These are phyloP conservation scores for Murraya koenigii DNA, from an alignment of 345 rosid genomes.

Conservation along the genomic window DNA sequence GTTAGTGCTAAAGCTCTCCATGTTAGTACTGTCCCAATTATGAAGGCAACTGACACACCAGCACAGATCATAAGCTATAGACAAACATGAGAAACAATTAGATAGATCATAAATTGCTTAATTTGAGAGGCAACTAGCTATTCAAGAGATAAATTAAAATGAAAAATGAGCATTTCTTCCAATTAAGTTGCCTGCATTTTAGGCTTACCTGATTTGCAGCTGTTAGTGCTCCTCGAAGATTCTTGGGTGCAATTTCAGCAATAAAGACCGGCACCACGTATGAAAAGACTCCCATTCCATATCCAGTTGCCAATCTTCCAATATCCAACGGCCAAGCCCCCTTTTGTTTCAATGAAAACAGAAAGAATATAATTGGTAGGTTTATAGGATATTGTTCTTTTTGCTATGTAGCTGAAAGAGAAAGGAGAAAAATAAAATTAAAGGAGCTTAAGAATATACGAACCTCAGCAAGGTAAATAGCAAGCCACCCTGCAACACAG, in stretches of 20 bases:
- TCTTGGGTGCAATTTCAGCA: constrained; percentile 87
- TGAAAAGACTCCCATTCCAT: constrained; percentile 92
- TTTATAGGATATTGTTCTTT: not conserved
- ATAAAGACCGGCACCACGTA: constrained; percentile 90
- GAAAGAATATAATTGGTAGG: not conserved
- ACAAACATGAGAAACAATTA: constrained; percentile 6
- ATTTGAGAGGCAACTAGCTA: too few species aligned
- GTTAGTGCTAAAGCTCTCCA: constrained; percentile 85
- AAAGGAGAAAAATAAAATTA: not conserved
- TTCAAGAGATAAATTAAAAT: not conserved
- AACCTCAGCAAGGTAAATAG: constrained; percentile 87
- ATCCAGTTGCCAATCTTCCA: constrained; percentile 81
- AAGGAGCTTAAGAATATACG: not conserved
- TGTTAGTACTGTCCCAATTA: constrained; percentile 71
- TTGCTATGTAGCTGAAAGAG: constrained; percentile 3
- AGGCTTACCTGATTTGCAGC: constrained; percentile 73
- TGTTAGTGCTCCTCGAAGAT: constrained; percentile 79
- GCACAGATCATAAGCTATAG: constrained; percentile 68
- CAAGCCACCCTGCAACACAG: constrained; percentile 80
- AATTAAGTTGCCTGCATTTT: not conserved
- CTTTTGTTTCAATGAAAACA: constrained; percentile 31
- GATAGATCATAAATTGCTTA: not conserved
- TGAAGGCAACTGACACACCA: constrained; percentile 81
- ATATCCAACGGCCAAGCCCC: constrained; percentile 60
- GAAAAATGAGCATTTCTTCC: not conserved